Base-by-base conservation (phyloP, 495 filamentous ascomycete species). In the Ramalina intermedia region DNA sequence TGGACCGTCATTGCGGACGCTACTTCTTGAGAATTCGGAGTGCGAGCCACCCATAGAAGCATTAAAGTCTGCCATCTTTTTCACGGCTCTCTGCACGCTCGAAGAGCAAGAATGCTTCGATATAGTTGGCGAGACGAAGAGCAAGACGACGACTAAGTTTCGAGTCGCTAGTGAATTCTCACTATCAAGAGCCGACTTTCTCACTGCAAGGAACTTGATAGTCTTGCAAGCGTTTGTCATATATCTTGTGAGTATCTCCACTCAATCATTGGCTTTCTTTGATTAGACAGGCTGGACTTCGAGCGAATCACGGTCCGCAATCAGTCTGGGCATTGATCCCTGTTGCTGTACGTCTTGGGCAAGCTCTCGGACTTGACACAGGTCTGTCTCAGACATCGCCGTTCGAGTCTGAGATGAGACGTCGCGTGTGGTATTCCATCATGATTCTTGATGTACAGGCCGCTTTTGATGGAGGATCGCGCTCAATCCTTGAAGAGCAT, bases 171-270 rank as follows among this genome's bases (percentile, higher is more conserved):
- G 45, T n/a, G 50, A 52, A 18, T 9, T 52, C 16, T 39, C 37
- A 16, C 43, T 52, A n/a, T 52, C 44, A 21, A 36, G 37, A 41
- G 43, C 50, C 8, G 27, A 39, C 2, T 41, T 48, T 1, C 37
- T 48, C 7, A 52, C 33, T 1, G 48, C 18, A 29, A 23, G 14
- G 23, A 38, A 52, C 12, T 14, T 52, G 37, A 47, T 26, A 20
- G 50, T 47, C 6, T 37, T 52, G 14, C 50, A 52, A 37, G 50
- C 50, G 6, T 52, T 52, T 13, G 37, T 48, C 12, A 49, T 52
- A 20, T 52, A 52, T 37, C 50, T 52, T 21, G 50, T 52, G 33
- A 42, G 50, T 48, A 11, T n/a, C 14, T 14, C 24, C 11, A 17
- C 23, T 33, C 29, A 5, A 51, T 7, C 17, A 1, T 36, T 9